Evolutionary conservation across 768 basidiomycete genomes (phyloP), one percentile per base, ranked within the genome.

Genomic region (Termitomyces sp.): DNA sequence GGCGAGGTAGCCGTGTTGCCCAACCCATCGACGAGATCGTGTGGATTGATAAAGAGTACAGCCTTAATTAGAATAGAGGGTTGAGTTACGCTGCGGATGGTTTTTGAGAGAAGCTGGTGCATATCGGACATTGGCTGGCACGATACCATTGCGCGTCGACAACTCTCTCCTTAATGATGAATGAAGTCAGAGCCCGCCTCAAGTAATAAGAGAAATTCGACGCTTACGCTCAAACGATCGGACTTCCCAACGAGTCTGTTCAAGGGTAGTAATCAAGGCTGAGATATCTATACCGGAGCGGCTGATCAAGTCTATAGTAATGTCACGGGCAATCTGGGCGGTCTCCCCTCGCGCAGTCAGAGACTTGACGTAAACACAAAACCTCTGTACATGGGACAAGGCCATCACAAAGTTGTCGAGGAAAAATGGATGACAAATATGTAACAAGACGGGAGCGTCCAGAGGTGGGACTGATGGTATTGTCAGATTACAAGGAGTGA

Each of bases 1-100:
- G 69, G 62, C 20, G 63, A 67, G 20, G 73, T 57, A 7, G 76
- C 69, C 37, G 84, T 64, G 36, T 71, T 79, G 12, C 78, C 68
- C 22, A 85, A 69, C 7, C 85, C 86, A 63, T 89, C 87, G 6
- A 88, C 74, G n/a, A 92, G 79, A 61, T 92, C 88, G 10, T 69
- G 73, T 2, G 88, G 79, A 66, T 88, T 90, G 67, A 93, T 80
- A 66, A 91, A 92, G 36, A 92, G 73, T 9, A 77, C 79, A 0
- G 88, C 73, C 64, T 87, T 88, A 71, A 87, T 79, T 39, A 91
- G 69, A n/a, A 82, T 72, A 0, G 76, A 59, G 0, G 84, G 78
- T 22, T 73, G 67, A 3, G 76, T 73, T 27, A 93, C 70, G 43
- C 74, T 77, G 37, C 73, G 70, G 26, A 86, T 70, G 42, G 78